Base-by-base conservation (phyloP, 2,329 filamentous ascomycete species). In the Sporothrix variecibatus region DNA sequence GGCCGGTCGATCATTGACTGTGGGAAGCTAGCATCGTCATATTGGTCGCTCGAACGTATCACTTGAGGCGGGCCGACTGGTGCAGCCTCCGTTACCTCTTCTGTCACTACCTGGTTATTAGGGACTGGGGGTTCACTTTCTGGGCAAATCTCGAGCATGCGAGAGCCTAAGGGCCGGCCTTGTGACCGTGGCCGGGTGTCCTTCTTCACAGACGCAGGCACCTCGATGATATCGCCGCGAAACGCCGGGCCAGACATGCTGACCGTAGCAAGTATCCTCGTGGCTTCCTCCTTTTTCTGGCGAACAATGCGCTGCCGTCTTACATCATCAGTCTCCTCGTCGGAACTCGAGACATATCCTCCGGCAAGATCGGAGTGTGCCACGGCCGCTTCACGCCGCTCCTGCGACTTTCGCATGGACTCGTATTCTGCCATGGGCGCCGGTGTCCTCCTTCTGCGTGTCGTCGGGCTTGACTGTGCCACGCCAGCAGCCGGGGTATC, bases 341-440 rank as follows among this genome's bases (percentile, higher is more conserved):
- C 80, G 2, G 78, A 78, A 23, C 73, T 76, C 5, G 73, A 74
- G 23, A 20, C 75, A 20, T 71, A 74, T 17, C 38, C 58, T 28
- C 75, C 77, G 0, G 75, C 75, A 65, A 82, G 82, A 0, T 71
- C 67, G 17, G 77, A 71, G 12, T 76, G 76, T 17, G 65, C 72
- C 20, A 70, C 56, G 4, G 74, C 71, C 0, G 73, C 76, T 28
- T 79, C 77, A 9, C 80, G 75, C 43, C 84, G 81, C 76, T 85
- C 82, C 68, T 87, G 86, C 0, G 86, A 87, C 68, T 83, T 81
- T 60, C 81, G 80, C 84, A 86, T 84, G 0, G 83, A 82, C 75
- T 85, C 85, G 73, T 87, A 87, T 26, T 83, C 80, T 3, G 79
- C 79, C 60, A 83, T 81, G 0, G 84, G 85, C n/a, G 79, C 79